phyloP scores from a whole-genome alignment of 1,139 yeast genomes.

The Candida frijolesensis region DNA sequence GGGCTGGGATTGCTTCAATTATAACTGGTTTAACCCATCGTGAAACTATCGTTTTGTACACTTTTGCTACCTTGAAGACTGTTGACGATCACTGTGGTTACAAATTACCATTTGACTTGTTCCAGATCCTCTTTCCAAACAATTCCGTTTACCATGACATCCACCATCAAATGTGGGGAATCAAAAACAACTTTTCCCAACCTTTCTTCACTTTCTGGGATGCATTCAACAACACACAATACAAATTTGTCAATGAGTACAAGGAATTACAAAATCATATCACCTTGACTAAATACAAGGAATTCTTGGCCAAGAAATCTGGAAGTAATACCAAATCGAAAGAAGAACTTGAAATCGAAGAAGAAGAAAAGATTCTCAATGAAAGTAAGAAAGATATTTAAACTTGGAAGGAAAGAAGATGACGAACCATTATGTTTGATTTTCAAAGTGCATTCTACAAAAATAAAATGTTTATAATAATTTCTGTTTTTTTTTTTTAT shows the following conservation, averaged over 20 bases:
- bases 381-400: constrained; percentile 15
- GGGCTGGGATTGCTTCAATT: constrained; percentile 82
- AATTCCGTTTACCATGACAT: constrained; percentile 95
- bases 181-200: constrained; percentile 92
- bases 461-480: background rate
- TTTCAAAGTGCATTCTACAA: no score
- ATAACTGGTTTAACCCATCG: constrained; percentile 68
- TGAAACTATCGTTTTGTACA: constrained; percentile 71
- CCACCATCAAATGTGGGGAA: constrained; percentile 95
- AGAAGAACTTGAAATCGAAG: constrained; percentile 14
- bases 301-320: constrained; percentile 50
- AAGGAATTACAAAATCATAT: constrained; percentile 57
- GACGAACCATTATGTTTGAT: no score
- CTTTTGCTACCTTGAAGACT: constrained; percentile 91
- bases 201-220: constrained; percentile 98
- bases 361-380: constrained; percentile 8
- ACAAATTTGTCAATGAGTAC: constrained; percentile 64
- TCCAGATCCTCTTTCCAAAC: constrained; percentile 89
- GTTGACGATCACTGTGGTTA: constrained; percentile 99
- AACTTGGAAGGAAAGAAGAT: background rate
- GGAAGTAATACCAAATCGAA: constrained; percentile 22
- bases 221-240: constrained; percentile 66
- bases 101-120: constrained; percentile 84
- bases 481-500: background rate
- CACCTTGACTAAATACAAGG: constrained; percentile 62